phyloP scores from a whole-genome alignment of 202 grass and related monocot genomes.

The Bolboschoenoplectus hybrid region DNA sequence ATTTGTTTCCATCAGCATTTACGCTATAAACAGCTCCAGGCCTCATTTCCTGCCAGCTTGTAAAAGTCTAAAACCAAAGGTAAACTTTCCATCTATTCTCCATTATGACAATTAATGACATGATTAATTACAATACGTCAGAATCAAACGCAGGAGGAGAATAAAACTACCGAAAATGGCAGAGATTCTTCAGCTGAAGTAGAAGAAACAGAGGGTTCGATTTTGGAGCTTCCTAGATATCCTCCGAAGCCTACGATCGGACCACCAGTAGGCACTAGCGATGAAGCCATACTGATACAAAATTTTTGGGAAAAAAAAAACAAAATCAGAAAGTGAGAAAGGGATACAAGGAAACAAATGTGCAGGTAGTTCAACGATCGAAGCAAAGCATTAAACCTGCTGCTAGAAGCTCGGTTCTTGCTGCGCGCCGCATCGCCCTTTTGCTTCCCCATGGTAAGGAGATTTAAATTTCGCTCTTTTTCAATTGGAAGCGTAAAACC shows the following conservation, averaged over 20 bases:
- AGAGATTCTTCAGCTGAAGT: slow-evolving; percentile 48
- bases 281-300: slow-evolving; percentile 52
- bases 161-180: slow-evolving; percentile 29
- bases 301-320: not conserved
- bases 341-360: not conserved
- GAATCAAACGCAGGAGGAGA: not conserved
- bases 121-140: not conserved
- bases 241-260: slow-evolving; percentile 73
- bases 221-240: slow-evolving; percentile 75
- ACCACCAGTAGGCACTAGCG: slow-evolving; percentile 57
- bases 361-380: not conserved
- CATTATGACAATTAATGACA: not conserved
- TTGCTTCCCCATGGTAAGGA: slow-evolving; percentile 61
- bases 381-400: slow-evolving; percentile 42
- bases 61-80: not conserved
- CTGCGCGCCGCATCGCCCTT: slow-evolving; percentile 59
- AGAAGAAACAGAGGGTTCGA: slow-evolving; percentile 59
- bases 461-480: not conserved
- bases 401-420: slow-evolving; percentile 70
- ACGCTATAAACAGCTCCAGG: not conserved
- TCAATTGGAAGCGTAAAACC: slow-evolving; percentile 20
- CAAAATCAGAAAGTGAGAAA: not conserved
- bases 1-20: not conserved
- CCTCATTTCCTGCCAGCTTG: not conserved
- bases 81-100: not conserved